phyloP scores from a whole-genome alignment of 1,284 basidiomycete genomes.

The Malassezia obtusa region DNA sequence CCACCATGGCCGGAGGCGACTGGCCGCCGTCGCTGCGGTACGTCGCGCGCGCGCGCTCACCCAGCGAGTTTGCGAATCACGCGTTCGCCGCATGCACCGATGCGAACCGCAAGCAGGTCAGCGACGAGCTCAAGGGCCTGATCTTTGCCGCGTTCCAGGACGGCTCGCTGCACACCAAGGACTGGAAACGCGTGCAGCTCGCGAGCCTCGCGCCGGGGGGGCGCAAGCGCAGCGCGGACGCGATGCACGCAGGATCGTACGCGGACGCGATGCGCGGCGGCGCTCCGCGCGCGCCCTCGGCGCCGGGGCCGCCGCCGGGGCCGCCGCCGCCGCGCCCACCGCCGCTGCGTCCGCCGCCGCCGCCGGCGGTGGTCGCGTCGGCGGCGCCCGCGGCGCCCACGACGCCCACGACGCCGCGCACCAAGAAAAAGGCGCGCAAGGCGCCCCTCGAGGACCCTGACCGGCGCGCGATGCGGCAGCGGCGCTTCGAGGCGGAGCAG shows the following conservation, averaged over 20 bases:
- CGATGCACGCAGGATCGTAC: constrained; percentile 1
- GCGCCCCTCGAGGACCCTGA: constrained; percentile 24
- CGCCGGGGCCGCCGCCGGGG: constrained; percentile 7
- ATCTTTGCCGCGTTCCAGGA: constrained; percentile 51
- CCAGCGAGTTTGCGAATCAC: constrained; percentile 38
- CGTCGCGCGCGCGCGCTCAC: background rate
- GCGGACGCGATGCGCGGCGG: background rate
- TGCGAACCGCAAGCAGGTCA: constrained; percentile 48
- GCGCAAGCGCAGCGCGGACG: constrained; percentile 17
- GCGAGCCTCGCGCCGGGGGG: background rate
- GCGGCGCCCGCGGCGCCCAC: background rate
- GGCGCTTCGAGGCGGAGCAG: constrained; percentile 42
- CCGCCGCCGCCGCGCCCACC: constrained; percentile 11
- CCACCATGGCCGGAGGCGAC: constrained; percentile 11
- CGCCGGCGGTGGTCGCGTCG: background rate
- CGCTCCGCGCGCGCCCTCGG: background rate
- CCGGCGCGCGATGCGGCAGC: constrained; percentile 40
- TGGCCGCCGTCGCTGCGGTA: constrained; percentile 15
- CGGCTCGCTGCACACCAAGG: constrained; percentile 73
- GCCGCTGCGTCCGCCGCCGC: background rate
- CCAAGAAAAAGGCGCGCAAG: constrained; percentile 52
- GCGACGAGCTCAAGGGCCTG: constrained; percentile 49
- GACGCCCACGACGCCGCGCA: constrained; percentile 14
- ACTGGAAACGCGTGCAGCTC: constrained; percentile 61
- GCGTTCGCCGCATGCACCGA: constrained; percentile 45